A percentile compares a stretch with the other conserved stretches of the same genome.
Evolutionary conservation across 495 filamentous ascomycete species (phyloP).

Genomic region (Penicillium turbatum): DNA sequence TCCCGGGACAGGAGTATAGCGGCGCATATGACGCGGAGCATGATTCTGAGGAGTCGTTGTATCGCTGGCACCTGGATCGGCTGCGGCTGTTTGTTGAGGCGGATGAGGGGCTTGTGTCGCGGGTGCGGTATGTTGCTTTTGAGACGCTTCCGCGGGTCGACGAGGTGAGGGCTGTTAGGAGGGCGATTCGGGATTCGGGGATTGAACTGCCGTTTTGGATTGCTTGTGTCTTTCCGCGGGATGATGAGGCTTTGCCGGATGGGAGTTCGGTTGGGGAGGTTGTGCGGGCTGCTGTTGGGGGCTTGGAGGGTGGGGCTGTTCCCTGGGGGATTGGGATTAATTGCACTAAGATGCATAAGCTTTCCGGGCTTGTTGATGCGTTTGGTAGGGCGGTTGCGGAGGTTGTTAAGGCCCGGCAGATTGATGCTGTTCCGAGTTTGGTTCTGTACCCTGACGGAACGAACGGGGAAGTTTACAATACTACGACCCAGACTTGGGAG

Average conservation of each 20-base stretch:
- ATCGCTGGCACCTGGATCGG: slow-evolving; percentile 53
- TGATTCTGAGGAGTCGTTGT: slow-evolving; percentile 36
- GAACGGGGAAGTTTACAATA: slow-evolving; percentile 62
- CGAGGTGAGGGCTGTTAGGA: slow-evolving; percentile 56
- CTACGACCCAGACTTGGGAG: slow-evolving; percentile 55
- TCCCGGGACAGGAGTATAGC: slow-evolving; percentile 59
- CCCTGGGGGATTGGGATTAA: slow-evolving; percentile 66
- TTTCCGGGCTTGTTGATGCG: slow-evolving; percentile 41
- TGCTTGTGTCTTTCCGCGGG: slow-evolving; percentile 55
- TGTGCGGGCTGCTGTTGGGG: slow-evolving; percentile 28
- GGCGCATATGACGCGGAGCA: slow-evolving; percentile 52
- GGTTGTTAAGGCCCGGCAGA: slow-evolving; percentile 11
- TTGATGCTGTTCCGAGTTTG: slow-evolving; percentile 43
- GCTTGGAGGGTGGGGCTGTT: slow-evolving; percentile 16
- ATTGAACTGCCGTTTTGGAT: slow-evolving; percentile 51
- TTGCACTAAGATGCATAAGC: slow-evolving; percentile 57
- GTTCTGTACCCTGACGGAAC: slow-evolving; percentile 68
- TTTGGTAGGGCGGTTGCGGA: slow-evolving; percentile 35
- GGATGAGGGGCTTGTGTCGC: slow-evolving; percentile 18
- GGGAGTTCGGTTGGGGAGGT: slow-evolving; percentile 26
- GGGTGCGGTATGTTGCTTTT: slow-evolving; percentile 56
- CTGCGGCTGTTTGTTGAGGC: slow-evolving; percentile 44
- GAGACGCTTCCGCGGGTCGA: slow-evolving; percentile 58
- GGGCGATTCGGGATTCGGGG: slow-evolving; percentile 32
- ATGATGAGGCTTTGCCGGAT: slow-evolving; percentile 46